These are phyloP conservation scores for Saccharomycopsis sp. DNA, from an alignment of 805 yeast species.

Conservation along the genomic window DNA sequence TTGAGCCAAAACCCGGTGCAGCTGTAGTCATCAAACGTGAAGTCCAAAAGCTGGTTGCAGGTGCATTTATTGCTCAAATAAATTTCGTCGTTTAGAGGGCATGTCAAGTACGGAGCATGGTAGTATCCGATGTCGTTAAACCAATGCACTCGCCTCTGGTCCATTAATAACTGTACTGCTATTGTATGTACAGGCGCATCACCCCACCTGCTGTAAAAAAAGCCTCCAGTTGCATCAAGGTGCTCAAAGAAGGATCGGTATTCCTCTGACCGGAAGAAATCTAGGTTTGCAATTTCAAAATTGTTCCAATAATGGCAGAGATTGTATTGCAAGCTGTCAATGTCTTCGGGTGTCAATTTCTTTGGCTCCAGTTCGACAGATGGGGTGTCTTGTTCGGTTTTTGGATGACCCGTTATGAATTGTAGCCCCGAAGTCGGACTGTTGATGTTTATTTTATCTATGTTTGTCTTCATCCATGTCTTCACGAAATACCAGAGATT, in stretches of 20 bases:
- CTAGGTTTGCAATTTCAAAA: slow-evolving; percentile 73
- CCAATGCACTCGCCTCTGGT: slow-evolving; percentile 58
- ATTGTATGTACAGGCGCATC: slow-evolving; percentile 86
- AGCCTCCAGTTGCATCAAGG: slow-evolving; percentile 69
- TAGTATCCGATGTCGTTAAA: slow-evolving; percentile 75
- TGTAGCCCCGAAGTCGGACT: slow-evolving; percentile 43
- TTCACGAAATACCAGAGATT: slow-evolving; percentile 72
- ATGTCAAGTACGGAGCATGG: slow-evolving; percentile 70
- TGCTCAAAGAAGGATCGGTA: slow-evolving; percentile 61
- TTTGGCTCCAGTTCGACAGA: background rate
- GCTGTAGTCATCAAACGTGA: slow-evolving; percentile 64
- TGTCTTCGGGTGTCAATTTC: background rate
- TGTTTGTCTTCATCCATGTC: slow-evolving; percentile 52
- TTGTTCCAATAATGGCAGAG: slow-evolving; percentile 87
- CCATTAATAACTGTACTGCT: slow-evolving; percentile 67
- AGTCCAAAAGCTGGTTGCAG: slow-evolving; percentile 66
- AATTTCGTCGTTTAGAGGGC: slow-evolving; percentile 61
- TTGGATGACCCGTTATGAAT: slow-evolving; percentile 38
- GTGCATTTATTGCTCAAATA: slow-evolving; percentile 59
- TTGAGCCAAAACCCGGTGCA: slow-evolving; percentile 38
- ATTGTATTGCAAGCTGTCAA: slow-evolving; percentile 60
- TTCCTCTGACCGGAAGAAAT: slow-evolving; percentile 65
- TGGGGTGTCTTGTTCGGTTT: slow-evolving; percentile 16
- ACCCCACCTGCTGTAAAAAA: slow-evolving; percentile 88
- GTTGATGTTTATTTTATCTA: slow-evolving; percentile 50